Conservation (phyloP, 129 eudicot genomes). For the Chrysanthemum lavandulifolium region DNA sequence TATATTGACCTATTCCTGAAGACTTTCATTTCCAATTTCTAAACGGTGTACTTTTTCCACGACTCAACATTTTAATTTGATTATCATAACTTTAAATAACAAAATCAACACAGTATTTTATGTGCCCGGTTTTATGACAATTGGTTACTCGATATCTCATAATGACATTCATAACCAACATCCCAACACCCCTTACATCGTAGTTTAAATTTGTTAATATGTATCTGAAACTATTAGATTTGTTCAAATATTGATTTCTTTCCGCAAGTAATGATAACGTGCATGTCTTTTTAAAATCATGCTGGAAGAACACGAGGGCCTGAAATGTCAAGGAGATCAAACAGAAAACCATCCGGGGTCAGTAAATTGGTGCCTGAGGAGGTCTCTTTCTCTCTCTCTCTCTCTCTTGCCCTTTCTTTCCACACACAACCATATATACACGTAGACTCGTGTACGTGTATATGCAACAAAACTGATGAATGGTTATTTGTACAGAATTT, state of each 20-base stretch:
- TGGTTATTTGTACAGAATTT: no score
- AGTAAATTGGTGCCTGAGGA: no score
- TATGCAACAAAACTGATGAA: no score
- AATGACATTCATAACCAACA: not conserved
- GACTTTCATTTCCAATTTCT: no score
- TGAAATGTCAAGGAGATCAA: slow-evolving; percentile 59
- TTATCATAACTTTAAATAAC: not conserved
- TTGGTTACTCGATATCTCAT: not conserved
- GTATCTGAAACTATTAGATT: no score
- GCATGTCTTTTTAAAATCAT: slow-evolving; percentile 32
- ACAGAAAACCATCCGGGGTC: no score
- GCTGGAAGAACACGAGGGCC: slow-evolving; percentile 66
- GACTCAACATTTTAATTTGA: not conserved
- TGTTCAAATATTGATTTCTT: slow-evolving; percentile 4
- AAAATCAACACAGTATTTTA: not conserved
- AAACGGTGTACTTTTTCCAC: not conserved
- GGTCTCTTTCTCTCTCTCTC: no score
- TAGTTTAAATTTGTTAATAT: no score
- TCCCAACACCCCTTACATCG: not conserved
- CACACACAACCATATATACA: no score
- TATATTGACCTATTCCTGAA: no score
- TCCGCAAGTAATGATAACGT: not conserved
- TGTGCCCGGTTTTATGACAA: not conserved
- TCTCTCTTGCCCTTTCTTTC: no score
- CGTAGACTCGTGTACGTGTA: no score